A percentile compares a stretch with the other conserved stretches of the same genome.
Conservation (phyloP, 352 stramenopile species). For the Phytophthora colocasiae region DNA sequence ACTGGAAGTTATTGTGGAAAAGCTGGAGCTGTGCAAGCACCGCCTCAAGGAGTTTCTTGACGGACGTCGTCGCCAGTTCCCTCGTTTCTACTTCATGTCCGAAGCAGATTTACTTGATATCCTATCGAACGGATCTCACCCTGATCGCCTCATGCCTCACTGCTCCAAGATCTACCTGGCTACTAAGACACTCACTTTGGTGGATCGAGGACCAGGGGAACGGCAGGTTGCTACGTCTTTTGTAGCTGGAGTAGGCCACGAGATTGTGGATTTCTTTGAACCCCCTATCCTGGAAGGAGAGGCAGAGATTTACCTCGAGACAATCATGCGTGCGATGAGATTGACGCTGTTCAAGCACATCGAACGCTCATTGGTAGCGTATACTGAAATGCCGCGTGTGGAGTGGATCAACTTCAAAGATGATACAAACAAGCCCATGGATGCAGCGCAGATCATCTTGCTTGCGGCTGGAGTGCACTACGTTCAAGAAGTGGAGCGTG, state of each 20-base stretch:
- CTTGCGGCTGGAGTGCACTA: slow-evolving; percentile 94
- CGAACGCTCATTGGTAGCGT: slow-evolving; percentile 91
- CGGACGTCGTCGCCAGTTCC: slow-evolving; percentile 94
- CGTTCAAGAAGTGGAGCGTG: slow-evolving; percentile 91
- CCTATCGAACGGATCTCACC: slow-evolving; percentile 94
- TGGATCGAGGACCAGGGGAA: slow-evolving; percentile 57
- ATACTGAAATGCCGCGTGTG: slow-evolving; percentile 90
- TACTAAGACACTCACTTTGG: slow-evolving; percentile 92
- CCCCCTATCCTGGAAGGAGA: slow-evolving; percentile 94
- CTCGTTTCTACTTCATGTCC: slow-evolving; percentile 94
- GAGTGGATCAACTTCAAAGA: slow-evolving; percentile 98
- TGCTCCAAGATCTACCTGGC: slow-evolving; percentile 97
- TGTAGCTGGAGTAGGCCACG: slow-evolving; percentile 94
- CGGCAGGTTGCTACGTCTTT: slow-evolving; percentile 91
- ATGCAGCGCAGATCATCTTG: slow-evolving; percentile 96
- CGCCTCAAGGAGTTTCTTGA: slow-evolving; percentile 96
- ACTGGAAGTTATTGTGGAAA: slow-evolving; percentile 93
- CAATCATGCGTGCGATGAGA: slow-evolving; percentile 94
- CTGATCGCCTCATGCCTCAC: slow-evolving; percentile 95
- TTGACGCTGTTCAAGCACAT: slow-evolving; percentile 95
- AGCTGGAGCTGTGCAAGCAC: slow-evolving; percentile 95
- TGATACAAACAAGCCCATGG: slow-evolving; percentile 81
- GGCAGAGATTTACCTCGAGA: slow-evolving; percentile 98
- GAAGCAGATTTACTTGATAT: slow-evolving; percentile 95
- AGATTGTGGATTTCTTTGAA: slow-evolving; percentile 94